Percentiles rank a stretch among this genome's conserved stretches.
Conservation (phyloP, 2,329 filamentous ascomycete species). For the Zymoseptoria passerinii region DNA sequence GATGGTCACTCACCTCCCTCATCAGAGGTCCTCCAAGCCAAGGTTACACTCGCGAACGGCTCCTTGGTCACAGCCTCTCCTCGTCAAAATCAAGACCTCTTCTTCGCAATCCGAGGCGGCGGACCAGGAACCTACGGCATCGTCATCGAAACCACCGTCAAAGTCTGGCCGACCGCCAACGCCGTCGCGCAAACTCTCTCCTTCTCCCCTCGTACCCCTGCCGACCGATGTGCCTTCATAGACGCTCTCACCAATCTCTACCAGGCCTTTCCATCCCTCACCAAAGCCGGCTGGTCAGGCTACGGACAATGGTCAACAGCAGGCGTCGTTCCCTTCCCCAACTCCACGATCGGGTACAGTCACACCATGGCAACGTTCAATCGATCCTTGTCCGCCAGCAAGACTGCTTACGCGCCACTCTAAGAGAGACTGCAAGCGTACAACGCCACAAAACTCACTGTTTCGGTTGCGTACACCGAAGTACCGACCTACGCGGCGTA, state of each 20-base stretch:
- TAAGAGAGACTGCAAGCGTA: slow-evolving; percentile 14
- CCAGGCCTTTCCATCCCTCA: slow-evolving; percentile 21
- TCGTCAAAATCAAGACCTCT: slow-evolving; percentile 42
- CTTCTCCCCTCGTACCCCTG: slow-evolving; percentile 18
- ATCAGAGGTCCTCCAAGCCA: slow-evolving; percentile 14
- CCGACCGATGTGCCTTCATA: slow-evolving; percentile 14
- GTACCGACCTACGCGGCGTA: slow-evolving; percentile 23
- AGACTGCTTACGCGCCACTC: slow-evolving; percentile 16
- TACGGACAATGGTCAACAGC: slow-evolving; percentile 25
- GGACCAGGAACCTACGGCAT: slow-evolving; percentile 41
- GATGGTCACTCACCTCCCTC: not conserved
- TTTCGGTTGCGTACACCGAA: slow-evolving; percentile 21
- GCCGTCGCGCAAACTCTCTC: slow-evolving; percentile 20
- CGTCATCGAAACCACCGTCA: slow-evolving; percentile 14
- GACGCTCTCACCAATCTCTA: slow-evolving; percentile 22
- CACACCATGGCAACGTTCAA: slow-evolving; percentile 24
- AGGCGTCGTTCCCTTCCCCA: slow-evolving; percentile 18
- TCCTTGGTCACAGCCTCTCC: slow-evolving; percentile 26
- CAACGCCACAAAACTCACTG: slow-evolving; percentile 22
- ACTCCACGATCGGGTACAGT: slow-evolving; percentile 22
- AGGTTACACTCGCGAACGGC: slow-evolving; percentile 20
- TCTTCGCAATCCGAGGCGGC: slow-evolving; percentile 44
- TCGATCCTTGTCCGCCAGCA: slow-evolving; percentile 12
- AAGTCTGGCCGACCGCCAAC: slow-evolving; percentile 14
- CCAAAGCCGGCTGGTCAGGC: slow-evolving; percentile 25